Conservation (phyloP, 2,329 filamentous ascomycete genomes). For the Apiospora rasikravindrae region DNA sequence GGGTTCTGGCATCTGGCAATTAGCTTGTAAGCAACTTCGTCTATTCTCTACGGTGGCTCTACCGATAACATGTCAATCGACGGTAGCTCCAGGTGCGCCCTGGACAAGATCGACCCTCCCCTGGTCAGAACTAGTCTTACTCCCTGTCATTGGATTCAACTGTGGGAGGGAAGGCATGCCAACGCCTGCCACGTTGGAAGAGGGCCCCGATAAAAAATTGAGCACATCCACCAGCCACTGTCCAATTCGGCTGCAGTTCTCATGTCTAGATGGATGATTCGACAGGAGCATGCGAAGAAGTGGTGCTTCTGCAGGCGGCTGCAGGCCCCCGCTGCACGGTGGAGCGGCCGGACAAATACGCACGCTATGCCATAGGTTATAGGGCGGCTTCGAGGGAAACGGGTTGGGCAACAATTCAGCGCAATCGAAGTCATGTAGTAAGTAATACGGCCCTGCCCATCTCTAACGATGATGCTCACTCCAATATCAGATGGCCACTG, state of each 20-base stretch:
- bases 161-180: background rate
- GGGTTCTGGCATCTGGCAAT: background rate
- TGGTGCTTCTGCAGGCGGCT: slow-evolving; percentile 10
- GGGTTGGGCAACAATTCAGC: slow-evolving; percentile 14
- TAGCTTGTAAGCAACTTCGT: background rate
- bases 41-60: background rate
- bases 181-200: slow-evolving; percentile 10
- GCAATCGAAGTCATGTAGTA: background rate
- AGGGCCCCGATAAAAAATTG: background rate
- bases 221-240: background rate
- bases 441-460: background rate
- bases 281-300: slow-evolving; percentile 6
- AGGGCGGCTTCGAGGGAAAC: background rate
- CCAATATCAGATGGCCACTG: background rate
- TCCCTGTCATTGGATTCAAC: background rate
- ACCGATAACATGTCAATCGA: background rate
- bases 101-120: background rate
- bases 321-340: slow-evolving; percentile 4
- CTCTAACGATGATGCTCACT: background rate
- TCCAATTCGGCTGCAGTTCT: background rate
- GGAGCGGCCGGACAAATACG: background rate
- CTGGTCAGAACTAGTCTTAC: background rate
- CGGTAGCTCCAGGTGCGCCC: background rate
- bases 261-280: background rate
- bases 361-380: background rate